phyloP scores from a whole-genome alignment of 805 yeast genomes.

The Pichia deserticola region DNA sequence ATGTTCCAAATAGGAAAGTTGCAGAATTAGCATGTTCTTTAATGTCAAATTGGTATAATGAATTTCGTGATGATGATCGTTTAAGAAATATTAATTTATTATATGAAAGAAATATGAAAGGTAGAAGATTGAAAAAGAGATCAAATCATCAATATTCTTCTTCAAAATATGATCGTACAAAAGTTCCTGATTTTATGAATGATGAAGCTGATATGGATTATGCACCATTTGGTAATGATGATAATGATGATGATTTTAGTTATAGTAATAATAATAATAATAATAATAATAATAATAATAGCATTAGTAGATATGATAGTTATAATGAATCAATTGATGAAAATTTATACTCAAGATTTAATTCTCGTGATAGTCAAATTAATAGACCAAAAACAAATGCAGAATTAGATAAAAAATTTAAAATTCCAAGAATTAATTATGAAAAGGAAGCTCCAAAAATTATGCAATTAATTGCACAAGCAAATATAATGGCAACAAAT shows the following conservation, averaged over 20 bases:
- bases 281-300: too few species aligned
- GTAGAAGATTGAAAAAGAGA: background rate
- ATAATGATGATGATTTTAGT: conserved; percentile 7
- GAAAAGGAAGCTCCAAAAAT: conserved; percentile 69
- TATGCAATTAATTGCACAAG: conserved; percentile 58
- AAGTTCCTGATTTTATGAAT: conserved; percentile 39
- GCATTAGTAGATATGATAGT: background rate
- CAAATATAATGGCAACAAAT: conserved; percentile 66
- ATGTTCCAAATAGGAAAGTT: conserved; percentile 2
- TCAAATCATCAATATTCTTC: conserved; percentile 3
- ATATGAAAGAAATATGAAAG: conserved; percentile 24
- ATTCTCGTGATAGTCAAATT: too few species aligned
- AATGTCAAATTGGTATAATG: conserved; percentile 62
- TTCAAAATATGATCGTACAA: background rate
- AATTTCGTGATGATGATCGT: conserved; percentile 42
- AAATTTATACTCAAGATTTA: too few species aligned
- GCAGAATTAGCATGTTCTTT: conserved; percentile 35
- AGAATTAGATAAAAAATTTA: conserved; percentile 41
- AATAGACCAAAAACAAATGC: conserved; percentile 20
- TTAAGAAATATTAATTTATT: conserved; percentile 43
- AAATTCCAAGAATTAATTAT: conserved; percentile 63
- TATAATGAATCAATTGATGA: background rate
- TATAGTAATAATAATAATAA: too few species aligned
- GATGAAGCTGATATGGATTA: conserved; percentile 40
- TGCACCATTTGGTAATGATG: conserved; percentile 27